A percentile compares a stretch with the other conserved stretches of the same genome.
Conservation (phyloP, 179 eudicot species). For the Silene noctiflora region DNA sequence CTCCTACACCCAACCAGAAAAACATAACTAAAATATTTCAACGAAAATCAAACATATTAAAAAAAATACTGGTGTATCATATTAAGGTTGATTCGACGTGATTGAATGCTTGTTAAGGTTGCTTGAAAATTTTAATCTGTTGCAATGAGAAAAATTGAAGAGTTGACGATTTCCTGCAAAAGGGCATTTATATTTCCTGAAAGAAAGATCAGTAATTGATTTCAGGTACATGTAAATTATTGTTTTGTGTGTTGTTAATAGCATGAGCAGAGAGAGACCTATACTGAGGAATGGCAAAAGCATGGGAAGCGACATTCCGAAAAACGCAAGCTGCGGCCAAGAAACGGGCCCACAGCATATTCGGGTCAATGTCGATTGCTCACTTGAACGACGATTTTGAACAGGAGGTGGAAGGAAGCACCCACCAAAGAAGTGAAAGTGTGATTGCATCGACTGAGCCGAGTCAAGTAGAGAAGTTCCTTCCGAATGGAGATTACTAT, state of each 20-base stretch:
- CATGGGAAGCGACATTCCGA: slow-evolving; percentile 85
- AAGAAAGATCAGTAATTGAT: too few species aligned
- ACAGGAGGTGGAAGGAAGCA: slow-evolving; percentile 28
- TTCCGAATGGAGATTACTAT: slow-evolving; percentile 76
- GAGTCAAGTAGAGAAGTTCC: slow-evolving; percentile 42
- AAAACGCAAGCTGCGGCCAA: slow-evolving; percentile 59
- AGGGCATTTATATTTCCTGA: too few species aligned
- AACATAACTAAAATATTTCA: neutral
- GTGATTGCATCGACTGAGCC: slow-evolving; percentile 6
- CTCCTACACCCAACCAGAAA: neutral
- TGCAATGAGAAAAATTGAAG: too few species aligned
- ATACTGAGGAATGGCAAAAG: slow-evolving; percentile 47
- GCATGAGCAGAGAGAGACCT: slow-evolving; percentile 24
- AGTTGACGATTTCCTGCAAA: too few species aligned
- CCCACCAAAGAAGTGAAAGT: slow-evolving; percentile 11
- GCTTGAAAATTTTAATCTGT: too few species aligned
- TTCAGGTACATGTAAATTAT: too few species aligned
- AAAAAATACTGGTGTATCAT: neutral
- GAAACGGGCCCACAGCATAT: slow-evolving; percentile 64
- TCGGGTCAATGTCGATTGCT: slow-evolving; percentile 70
- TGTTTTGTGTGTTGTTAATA: neutral
- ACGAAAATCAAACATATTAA: neutral
- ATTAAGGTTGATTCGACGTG: neutral
- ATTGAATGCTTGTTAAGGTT: neutral
- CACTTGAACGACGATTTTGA: slow-evolving; percentile 54